Base-by-base conservation (phyloP, 768 basidiomycete species). In the Holtermannia corniformis region DNA sequence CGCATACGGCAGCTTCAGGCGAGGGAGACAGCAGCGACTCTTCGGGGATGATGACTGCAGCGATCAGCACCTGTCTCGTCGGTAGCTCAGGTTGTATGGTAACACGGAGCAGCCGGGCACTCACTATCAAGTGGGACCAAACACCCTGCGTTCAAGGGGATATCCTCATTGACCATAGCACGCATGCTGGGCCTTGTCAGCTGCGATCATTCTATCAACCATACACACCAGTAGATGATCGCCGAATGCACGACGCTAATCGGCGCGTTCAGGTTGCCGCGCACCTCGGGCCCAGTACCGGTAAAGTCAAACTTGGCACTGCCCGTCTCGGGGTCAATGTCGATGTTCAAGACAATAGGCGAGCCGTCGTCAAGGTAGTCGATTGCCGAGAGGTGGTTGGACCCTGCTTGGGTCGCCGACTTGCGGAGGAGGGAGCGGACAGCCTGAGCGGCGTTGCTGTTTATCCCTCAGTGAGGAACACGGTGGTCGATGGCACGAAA, bases 91-190 rank as follows among this genome's bases (percentile, higher is more conserved):
- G 19, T 44, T 10, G 23, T 20, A n/a, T n/a, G n/a, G n/a, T n/a
- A n/a, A n/a, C n/a, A n/a, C n/a, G n/a, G n/a, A n/a, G n/a, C n/a
- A n/a, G n/a, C n/a, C n/a, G n/a, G n/a, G n/a, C n/a, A n/a, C n/a
- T n/a, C n/a, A n/a, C n/a, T n/a, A n/a, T n/a, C n/a, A n/a, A n/a
- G n/a, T n/a, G n/a, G n/a, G 23, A 44, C 86, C 7, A 96, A 78
- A 66, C 91, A 95, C 1, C 92, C 92, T 21, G 89, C 87, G 68
- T 96, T 96, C 23, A 96, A 78, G 11, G 92, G 92, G 42, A 95
- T 93, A 62, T 62, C 60, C 23, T 60, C 52, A 43, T 87, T 54
- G 45, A 65, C 53, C 61, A 65, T 58, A 14, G 58, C 51, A 27
- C 63, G 55, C 52, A 65, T 49, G 44, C 52, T 54, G 14, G n/a